Evolutionary conservation across 192 early-diverging fungal species (phyloP), one percentile per base, ranked within the genome.

Genomic region (Podila epicladia): DNA sequence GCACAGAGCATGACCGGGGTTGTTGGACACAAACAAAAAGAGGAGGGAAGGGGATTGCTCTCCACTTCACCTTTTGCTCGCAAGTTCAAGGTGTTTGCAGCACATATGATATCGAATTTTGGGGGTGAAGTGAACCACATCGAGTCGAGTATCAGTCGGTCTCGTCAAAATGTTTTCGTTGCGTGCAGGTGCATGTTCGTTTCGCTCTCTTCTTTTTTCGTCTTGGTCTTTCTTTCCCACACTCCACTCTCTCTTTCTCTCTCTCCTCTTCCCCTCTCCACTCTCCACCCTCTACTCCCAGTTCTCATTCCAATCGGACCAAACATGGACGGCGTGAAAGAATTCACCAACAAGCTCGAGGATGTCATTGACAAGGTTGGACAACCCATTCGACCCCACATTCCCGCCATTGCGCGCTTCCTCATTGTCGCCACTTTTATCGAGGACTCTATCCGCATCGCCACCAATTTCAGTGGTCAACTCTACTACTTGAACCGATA

Each of bases 341-440:
- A 62, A 22, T 91, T 85, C 65, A 82, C 88, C 13, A 82, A 73
- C 38, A 87, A 90, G 66, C 82, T 93, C 22, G 97, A 98, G 86
- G 88, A 93, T 48, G 50, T 91, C 49, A 84, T 97, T 60, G 96
- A 97, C 64, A 87, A 73, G 71, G 64, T 96, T 22, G 88, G 91
- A 32, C 85, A 88, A 37, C 95, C 94, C 49, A 75, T 98, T 33
- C 98, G 98, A 88, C 97, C 97, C 35, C 91, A 92, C 74, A 90
- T 98, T 51, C 96, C 97, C 4, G 89, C 86, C 73, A 92, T 97
- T 63, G 95, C 95, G n/a, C 92, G 97, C 7, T 94, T 96, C 69
- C 86, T 99, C 20, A 91, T 99, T 38, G 96, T 99, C 32, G 95
- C 93, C 38, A 99, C 97, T 15, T 99, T 98, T 83, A 82, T 98